Conservation (phyloP, 2,329 filamentous ascomycete genomes). For the Xylaria sp. region DNA sequence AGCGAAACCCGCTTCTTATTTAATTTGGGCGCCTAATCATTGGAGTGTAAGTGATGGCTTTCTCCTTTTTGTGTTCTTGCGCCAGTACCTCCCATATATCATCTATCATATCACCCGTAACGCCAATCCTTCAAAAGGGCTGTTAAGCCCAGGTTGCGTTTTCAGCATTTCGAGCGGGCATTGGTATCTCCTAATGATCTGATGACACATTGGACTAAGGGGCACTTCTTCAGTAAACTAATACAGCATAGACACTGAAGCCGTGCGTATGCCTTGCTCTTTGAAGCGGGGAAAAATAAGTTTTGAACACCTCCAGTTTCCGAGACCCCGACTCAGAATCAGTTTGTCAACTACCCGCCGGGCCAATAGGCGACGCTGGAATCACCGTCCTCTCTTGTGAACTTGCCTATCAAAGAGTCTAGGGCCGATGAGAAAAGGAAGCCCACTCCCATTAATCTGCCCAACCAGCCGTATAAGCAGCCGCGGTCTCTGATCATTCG, state of each 20-base stretch:
- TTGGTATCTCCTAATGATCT: background rate
- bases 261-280: slow-evolving; percentile 26
- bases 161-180: background rate
- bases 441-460: slow-evolving; percentile 47
- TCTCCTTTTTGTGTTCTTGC: slow-evolving; percentile 26
- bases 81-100: slow-evolving; percentile 33
- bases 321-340: slow-evolving; percentile 51
- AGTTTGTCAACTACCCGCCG: slow-evolving; percentile 47
- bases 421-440: slow-evolving; percentile 45
- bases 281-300: slow-evolving; percentile 40
- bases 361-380: slow-evolving; percentile 46
- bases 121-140: background rate
- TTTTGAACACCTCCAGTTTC: slow-evolving; percentile 47
- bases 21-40: slow-evolving; percentile 23
- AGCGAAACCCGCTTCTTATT: slow-evolving; percentile 36
- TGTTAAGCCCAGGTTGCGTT: background rate
- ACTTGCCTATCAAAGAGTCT: slow-evolving; percentile 47
- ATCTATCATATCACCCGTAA: slow-evolving; percentile 32
- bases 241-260: slow-evolving; percentile 24
- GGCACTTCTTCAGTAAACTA: slow-evolving; percentile 23
- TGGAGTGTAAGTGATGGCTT: slow-evolving; percentile 36
- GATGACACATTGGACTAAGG: background rate
- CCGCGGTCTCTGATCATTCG: slow-evolving; percentile 41
- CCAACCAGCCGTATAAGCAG: slow-evolving; percentile 38
- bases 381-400: slow-evolving; percentile 43